Base-by-base conservation (phyloP, 139 green algal genomes). In the Tetradesmus obliquus region DNA sequence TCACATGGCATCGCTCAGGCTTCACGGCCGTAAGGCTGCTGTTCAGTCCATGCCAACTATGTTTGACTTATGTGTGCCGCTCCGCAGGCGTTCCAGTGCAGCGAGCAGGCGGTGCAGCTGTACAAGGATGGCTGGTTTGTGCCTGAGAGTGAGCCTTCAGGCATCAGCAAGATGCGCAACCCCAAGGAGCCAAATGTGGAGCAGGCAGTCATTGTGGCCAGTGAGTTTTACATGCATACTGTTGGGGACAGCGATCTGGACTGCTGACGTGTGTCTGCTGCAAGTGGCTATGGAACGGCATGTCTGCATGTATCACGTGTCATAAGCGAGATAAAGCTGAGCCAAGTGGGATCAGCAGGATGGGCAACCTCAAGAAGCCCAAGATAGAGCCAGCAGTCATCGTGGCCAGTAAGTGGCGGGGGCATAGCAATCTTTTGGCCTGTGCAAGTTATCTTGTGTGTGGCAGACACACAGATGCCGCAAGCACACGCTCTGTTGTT, bases 71-170 rank as follows among this genome's bases (percentile, higher is more conserved):
- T 9, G 6, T 24, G 3, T 76, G 10, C 3, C 24, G 66, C 9
- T 71, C 60, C 90, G 91, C 96, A 99, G 94, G 98, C 97, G 1
- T 99, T 99, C 94, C 98, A 99, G 93, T 97, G 90, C 90, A 97
- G 90, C 54, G 92, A 96, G 55, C 97, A 99, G 94, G 96, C 92
- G 24, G 96, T 99, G 24, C 93, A 96, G 91, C 93, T 99, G 88
- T 95, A 87, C 51, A 92, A 93, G 45, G 95, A 98, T 1, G 97
- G 97, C 54, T 99, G 96, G 97, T 97, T 99, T 88, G 24, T 92
- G 32, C 90, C 69, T 45, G 87, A 93, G 66, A 91, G 84, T 3
- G 89, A 95, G 54, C 84, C 90, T 45, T 72, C 72, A 5, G 95
- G 95, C 1, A 88, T 95, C 51, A 92, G 91, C 9, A 91, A 93